These are phyloP conservation scores for Cucurbitaria berberidis DNA, from an alignment of 2,329 filamentous ascomycete genomes.

Conservation along the genomic window DNA sequence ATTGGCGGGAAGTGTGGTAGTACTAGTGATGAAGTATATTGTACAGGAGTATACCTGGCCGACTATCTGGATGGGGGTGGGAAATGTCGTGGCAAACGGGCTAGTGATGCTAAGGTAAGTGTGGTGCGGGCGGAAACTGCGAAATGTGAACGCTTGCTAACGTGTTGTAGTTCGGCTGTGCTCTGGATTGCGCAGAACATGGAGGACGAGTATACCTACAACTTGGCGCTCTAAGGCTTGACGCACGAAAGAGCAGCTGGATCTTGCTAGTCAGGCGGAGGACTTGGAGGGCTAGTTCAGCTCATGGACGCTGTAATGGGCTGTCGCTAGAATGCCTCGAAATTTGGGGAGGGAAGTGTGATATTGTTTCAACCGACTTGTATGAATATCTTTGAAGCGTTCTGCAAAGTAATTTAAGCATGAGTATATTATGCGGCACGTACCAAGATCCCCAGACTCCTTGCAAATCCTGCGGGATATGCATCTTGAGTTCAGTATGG, in stretches of 20 bases:
- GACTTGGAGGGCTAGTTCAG: background rate
- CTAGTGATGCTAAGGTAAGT: slow-evolving; percentile 71
- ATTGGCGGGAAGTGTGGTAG: slow-evolving; percentile 69
- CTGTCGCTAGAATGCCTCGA: background rate
- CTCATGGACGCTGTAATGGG: background rate
- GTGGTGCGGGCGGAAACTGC: slow-evolving; percentile 23
- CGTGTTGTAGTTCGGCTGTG: slow-evolving; percentile 61
- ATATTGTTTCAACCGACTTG: slow-evolving; percentile 6
- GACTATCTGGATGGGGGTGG: slow-evolving; percentile 71
- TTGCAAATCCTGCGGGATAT: background rate
- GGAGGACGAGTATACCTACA: slow-evolving; percentile 76
- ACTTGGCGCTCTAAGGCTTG: slow-evolving; percentile 62
- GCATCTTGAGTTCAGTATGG: background rate
- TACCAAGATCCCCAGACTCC: background rate
- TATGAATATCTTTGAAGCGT: slow-evolving; percentile 16
- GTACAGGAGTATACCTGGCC: slow-evolving; percentile 65
- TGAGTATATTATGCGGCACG: background rate
- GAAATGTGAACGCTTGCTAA: slow-evolving; percentile 23
- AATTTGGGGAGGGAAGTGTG: background rate
- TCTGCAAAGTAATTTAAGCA: background rate
- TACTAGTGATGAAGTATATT: slow-evolving; percentile 72
- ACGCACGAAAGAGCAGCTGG: background rate
- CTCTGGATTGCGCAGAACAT: slow-evolving; percentile 76
- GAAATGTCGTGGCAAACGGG: slow-evolving; percentile 69
- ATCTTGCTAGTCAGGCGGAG: background rate